A percentile compares a stretch with the other conserved stretches of the same genome.
These are phyloP conservation scores for Xylaria scruposa DNA, from an alignment of 495 filamentous ascomycete species.

Conservation along the genomic window DNA sequence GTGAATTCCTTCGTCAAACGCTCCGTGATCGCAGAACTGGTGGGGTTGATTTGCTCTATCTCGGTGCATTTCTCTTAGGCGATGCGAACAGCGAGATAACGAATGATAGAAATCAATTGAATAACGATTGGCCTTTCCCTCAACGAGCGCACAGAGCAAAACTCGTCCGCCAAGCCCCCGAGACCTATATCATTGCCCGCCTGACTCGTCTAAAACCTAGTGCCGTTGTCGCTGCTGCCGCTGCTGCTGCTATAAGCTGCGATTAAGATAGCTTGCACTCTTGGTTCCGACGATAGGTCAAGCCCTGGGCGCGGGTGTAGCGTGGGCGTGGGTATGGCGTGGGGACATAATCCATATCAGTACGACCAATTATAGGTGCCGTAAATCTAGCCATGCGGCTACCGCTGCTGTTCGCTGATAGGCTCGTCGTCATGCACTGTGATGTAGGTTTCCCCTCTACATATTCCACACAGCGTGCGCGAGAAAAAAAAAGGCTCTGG, in stretches of 20 bases:
- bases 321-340: slow-evolving; percentile 28
- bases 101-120: slow-evolving; percentile 1
- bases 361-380: slow-evolving; percentile 35
- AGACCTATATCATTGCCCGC: background rate
- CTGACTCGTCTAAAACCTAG: slow-evolving; percentile 4
- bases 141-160: background rate
- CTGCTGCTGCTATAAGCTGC: slow-evolving; percentile 3
- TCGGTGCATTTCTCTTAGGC: background rate
- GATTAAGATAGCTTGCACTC: slow-evolving; percentile 16
- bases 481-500: background rate
- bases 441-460: slow-evolving; percentile 31
- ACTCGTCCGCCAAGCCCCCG: slow-evolving; percentile 1
- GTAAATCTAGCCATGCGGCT: slow-evolving; percentile 41
- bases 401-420: slow-evolving; percentile 38
- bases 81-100: background rate
- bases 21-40: slow-evolving; percentile 23
- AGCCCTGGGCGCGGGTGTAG: slow-evolving; percentile 16
- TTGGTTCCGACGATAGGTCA: slow-evolving; percentile 4
- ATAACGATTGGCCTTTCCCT: background rate
- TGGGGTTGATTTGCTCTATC: slow-evolving; percentile 18
- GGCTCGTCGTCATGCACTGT: slow-evolving; percentile 33
- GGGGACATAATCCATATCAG: slow-evolving; percentile 35
- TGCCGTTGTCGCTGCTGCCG: slow-evolving; percentile 4
- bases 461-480: slow-evolving; percentile 28
- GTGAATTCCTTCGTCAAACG: background rate